Conservation (phyloP, 306 rosid genomes). For the Ammopiptanthus mongolicus region DNA sequence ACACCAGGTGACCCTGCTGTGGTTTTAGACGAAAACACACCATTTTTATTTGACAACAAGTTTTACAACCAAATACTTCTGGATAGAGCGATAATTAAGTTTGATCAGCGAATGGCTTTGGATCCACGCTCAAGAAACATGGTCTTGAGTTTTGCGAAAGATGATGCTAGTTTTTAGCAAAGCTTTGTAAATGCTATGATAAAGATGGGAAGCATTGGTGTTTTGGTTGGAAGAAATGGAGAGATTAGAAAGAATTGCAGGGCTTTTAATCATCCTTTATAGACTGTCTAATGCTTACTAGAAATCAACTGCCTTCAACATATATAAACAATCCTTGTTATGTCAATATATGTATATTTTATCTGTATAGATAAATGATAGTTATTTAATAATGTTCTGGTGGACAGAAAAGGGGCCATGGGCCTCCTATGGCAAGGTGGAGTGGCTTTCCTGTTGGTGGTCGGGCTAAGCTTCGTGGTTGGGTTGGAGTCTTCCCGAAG, state of each 20-base stretch:
- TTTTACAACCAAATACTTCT: conserved; percentile 25
- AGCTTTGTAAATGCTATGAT: conserved; percentile 43
- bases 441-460: too few species aligned
- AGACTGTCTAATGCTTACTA: background rate
- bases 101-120: conserved; percentile 46
- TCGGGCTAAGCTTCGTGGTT: too few species aligned
- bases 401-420: too few species aligned
- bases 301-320: background rate
- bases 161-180: conserved; percentile 1
- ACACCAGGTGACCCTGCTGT: background rate
- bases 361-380: too few species aligned
- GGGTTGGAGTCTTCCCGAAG: too few species aligned
- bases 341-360: too few species aligned
- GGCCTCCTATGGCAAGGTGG: too few species aligned
- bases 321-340: too few species aligned
- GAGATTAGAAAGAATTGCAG: conserved; percentile 51
- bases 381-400: too few species aligned
- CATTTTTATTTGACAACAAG: conserved; percentile 31
- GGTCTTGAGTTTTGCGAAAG: conserved; percentile 27
- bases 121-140: conserved; percentile 21
- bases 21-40: conserved; percentile 43
- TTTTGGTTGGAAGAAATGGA: conserved; percentile 31
- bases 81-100: conserved; percentile 37
- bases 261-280: conserved; percentile 26
- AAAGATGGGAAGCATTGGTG: conserved; percentile 36